These are phyloP conservation scores for Lactifluus volemus DNA, from an alignment of 768 basidiomycete genomes.

Conservation along the genomic window DNA sequence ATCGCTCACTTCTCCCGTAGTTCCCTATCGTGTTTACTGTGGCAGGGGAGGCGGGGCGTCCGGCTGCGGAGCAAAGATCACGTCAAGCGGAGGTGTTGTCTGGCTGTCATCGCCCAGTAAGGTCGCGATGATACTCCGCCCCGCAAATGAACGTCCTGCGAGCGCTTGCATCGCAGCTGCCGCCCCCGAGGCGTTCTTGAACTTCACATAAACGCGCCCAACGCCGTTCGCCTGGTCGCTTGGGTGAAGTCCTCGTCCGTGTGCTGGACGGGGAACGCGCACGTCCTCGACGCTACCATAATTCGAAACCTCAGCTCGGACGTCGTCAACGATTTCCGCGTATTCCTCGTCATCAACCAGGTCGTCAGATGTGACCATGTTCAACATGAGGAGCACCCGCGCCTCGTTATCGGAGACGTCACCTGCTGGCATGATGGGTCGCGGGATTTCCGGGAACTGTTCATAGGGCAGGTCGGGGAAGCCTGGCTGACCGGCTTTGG, in stretches of 20 bases:
- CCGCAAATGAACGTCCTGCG: conserved; percentile 84
- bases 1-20: not conserved
- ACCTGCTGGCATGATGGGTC: conserved; percentile 82
- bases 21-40: conserved; percentile 18
- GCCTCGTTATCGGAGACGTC: conserved; percentile 46
- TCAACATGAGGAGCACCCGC: conserved; percentile 91
- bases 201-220: conserved; percentile 94
- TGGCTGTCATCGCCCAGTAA: conserved; percentile 76
- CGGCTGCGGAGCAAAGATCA: conserved; percentile 80
- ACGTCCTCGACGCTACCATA: conserved; percentile 80
- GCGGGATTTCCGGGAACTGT: conserved; percentile 74
- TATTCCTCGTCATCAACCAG: conserved; percentile 87
- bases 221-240: conserved; percentile 85
- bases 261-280: conserved; percentile 80
- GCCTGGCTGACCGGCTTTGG: conserved; percentile 64
- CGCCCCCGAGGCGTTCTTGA: conserved; percentile 51
- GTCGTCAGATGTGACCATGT: conserved; percentile 97
- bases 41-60: conserved; percentile 76
- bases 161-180: conserved; percentile 71
- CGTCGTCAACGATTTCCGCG: conserved; percentile 88
- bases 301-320: conserved; percentile 80
- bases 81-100: conserved; percentile 70
- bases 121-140: conserved; percentile 81
- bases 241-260: conserved; percentile 12
- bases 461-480: conserved; percentile 64